These are phyloP conservation scores for Sanguinoderma infundibulare DNA, from an alignment of 1,284 basidiomycete genomes.

Conservation along the genomic window DNA sequence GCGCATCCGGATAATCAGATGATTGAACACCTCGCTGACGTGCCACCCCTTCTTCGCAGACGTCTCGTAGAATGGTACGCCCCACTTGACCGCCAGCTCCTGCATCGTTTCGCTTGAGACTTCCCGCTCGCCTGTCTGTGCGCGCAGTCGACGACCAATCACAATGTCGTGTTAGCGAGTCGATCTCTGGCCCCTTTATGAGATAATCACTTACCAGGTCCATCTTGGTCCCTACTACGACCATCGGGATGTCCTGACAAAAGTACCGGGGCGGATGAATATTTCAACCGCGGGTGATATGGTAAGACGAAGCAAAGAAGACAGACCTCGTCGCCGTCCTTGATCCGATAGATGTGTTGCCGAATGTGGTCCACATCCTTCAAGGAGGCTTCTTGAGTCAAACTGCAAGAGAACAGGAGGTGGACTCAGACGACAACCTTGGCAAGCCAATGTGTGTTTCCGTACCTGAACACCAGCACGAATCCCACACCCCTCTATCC, in stretches of 20 bases:
- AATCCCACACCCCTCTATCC: constrained; percentile 75
- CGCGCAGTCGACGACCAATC: neutral
- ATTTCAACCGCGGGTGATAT: neutral
- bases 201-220: constrained; percentile 55
- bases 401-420: constrained; percentile 42
- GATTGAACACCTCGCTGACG: constrained; percentile 78
- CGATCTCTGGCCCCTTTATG: neutral
- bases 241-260: constrained; percentile 71
- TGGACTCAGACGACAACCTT: neutral
- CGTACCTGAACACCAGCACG: constrained; percentile 80
- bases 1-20: constrained; percentile 78
- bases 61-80: constrained; percentile 83
- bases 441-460: constrained; percentile 9
- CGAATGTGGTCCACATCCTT: constrained; percentile 80
- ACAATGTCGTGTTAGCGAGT: neutral
- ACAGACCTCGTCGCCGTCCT: constrained; percentile 66
- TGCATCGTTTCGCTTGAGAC: constrained; percentile 73
- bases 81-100: constrained; percentile 69
- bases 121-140: constrained; percentile 72
- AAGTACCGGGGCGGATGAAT: neutral
- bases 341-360: constrained; percentile 81
- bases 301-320: neutral
- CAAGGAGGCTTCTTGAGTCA: constrained; percentile 79
- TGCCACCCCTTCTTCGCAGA: constrained; percentile 85
- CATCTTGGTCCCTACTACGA: constrained; percentile 88